Conservation (phyloP, 176 grass and related monocot genomes). For the Zea mays region DNA sequence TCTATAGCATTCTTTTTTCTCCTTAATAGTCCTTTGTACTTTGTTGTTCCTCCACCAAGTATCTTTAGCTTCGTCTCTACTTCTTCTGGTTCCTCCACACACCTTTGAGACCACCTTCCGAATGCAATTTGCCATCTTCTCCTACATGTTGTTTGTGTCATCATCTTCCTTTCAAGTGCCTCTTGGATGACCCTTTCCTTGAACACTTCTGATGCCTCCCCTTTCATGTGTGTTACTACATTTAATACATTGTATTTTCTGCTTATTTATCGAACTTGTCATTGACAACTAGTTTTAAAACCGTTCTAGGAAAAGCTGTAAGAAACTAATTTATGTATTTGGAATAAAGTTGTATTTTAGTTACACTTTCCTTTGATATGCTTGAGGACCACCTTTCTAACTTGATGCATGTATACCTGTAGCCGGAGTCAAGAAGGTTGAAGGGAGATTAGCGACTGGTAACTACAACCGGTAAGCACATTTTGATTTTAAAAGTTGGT, state of each 20-base stretch:
- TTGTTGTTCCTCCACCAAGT: no score
- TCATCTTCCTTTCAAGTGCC: no score
- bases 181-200: no score
- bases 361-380: not conserved
- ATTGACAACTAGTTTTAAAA: not conserved
- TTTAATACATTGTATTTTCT: not conserved
- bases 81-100: no score
- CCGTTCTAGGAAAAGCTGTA: not conserved
- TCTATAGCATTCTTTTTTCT: no score
- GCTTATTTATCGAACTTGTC: constrained; percentile 4
- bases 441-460: constrained; percentile 82
- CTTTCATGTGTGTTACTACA: not conserved
- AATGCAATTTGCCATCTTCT: no score
- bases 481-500: not conserved
- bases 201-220: no score
- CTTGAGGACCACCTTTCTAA: not conserved
- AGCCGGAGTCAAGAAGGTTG: constrained; percentile 75
- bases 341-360: not conserved
- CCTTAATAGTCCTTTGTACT: no score
- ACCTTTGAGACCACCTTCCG: no score
- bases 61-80: no score
- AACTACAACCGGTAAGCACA: constrained; percentile 58
- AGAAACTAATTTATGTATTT: constrained; percentile 5
- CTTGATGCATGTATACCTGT: constrained; percentile 35
- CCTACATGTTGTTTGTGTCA: no score